Percentiles rank a stretch among this genome's conserved stretches.
Conservation (phyloP, 78 protist genomes). For the Isochrysis galbana region DNA sequence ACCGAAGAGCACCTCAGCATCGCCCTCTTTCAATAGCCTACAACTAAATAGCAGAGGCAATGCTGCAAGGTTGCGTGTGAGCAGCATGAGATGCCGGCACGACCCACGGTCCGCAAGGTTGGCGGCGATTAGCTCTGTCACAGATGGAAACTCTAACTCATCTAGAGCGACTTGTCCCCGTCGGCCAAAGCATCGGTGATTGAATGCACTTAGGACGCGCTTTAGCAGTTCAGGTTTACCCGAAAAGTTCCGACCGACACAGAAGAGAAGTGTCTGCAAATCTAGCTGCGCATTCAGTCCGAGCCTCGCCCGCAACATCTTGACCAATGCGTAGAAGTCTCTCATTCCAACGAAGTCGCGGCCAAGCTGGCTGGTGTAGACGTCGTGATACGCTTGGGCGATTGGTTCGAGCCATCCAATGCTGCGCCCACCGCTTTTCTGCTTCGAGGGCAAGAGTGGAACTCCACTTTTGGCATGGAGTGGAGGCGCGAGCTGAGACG, state of each 20-base stretch:
- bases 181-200: too few relatives aligned
- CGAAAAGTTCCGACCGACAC: background rate
- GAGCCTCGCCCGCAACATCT: background rate
- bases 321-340: slow-evolving; percentile 52
- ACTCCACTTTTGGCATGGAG: background rate
- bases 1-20: slow-evolving; percentile 34
- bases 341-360: slow-evolving; percentile 64
- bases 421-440: background rate
- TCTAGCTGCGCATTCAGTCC: background rate
- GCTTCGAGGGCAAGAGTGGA: background rate
- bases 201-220: background rate
- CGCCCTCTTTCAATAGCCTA: background rate
- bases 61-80: slow-evolving; percentile 42
- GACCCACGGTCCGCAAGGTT: background rate
- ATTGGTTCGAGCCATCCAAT: background rate
- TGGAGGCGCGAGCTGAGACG: background rate
- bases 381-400: slow-evolving; percentile 12
- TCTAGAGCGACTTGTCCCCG: background rate
- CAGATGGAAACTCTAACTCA: background rate
- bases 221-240: background rate
- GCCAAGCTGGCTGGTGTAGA: slow-evolving; percentile 29
- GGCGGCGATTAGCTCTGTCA: background rate
- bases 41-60: slow-evolving; percentile 19
- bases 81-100: slow-evolving; percentile 56
- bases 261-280: background rate